Conservation (phyloP, 2,329 filamentous ascomycete genomes). For the Alternaria ethzedia region DNA sequence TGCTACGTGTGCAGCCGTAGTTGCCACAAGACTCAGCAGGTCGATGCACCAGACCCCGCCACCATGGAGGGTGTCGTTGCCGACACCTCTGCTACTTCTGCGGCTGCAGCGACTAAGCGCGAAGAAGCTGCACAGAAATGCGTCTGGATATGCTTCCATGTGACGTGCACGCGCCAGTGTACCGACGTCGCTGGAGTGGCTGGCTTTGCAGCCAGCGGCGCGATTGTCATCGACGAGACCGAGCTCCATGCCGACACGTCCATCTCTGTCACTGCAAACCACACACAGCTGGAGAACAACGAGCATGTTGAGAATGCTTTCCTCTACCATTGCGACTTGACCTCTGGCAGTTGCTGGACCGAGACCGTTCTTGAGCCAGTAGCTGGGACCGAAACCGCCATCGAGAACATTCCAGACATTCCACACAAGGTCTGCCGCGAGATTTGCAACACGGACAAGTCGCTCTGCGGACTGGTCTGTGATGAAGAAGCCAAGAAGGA, state of each 20-base stretch:
- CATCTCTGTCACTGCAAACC: neutral
- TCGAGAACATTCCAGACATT: neutral
- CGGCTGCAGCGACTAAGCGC: neutral
- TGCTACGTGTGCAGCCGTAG: neutral
- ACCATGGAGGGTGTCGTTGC: neutral
- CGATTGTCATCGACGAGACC: slow-evolving; percentile 6
- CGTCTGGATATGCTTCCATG: neutral
- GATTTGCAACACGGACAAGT: neutral
- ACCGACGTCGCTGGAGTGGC: neutral
- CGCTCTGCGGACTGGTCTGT: neutral
- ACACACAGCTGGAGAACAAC: neutral
- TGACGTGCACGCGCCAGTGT: neutral
- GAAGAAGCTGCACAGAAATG: neutral
- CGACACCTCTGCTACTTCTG: neutral
- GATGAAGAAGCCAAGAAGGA: neutral
- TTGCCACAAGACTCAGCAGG: neutral
- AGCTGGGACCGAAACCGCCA: neutral
- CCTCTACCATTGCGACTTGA: neutral
- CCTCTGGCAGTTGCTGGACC: neutral
- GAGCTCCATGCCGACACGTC: neutral
- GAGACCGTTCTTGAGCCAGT: neutral
- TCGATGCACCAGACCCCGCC: neutral
- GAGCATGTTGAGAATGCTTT: neutral
- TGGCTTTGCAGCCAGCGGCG: neutral
- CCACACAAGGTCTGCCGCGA: slow-evolving; percentile 1